Percentiles rank a stretch among this genome's conserved stretches.
These are phyloP conservation scores for Calonectria multiphialidica DNA, from an alignment of 2,329 filamentous ascomycete species.

Conservation along the genomic window DNA sequence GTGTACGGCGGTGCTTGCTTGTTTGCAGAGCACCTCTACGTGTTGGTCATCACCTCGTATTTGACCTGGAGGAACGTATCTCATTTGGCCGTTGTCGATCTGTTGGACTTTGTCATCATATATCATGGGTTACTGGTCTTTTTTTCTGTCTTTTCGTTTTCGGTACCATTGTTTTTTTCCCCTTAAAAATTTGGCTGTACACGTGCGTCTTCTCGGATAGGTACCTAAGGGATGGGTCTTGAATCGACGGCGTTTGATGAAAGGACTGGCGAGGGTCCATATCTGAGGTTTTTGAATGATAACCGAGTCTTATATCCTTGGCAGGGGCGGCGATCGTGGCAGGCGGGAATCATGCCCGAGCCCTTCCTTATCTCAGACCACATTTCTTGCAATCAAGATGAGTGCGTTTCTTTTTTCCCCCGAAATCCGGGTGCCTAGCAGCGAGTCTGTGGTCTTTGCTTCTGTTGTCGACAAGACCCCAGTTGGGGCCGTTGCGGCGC, in stretches of 20 bases:
- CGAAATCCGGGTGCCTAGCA: not conserved
- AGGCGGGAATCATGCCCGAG: not conserved
- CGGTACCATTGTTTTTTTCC: slow-evolving; percentile 6
- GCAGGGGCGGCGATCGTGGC: not conserved
- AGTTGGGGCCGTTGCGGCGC: slow-evolving; percentile 24
- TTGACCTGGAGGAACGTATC: slow-evolving; percentile 6
- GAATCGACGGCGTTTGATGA: slow-evolving; percentile 36
- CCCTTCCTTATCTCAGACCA: not conserved
- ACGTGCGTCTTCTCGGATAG: slow-evolving; percentile 23
- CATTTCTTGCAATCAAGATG: not conserved
- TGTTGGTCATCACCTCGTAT: slow-evolving; percentile 6
- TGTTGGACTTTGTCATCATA: slow-evolving; percentile 37
- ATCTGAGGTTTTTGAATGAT: slow-evolving; percentile 24
- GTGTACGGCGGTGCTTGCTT: not conserved
- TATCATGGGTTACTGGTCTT: slow-evolving; percentile 29
- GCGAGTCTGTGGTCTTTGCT: not conserved
- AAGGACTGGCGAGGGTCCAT: slow-evolving; percentile 19
- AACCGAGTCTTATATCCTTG: slow-evolving; percentile 10
- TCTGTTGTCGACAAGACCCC: not conserved
- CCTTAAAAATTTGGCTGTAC: slow-evolving; percentile 25
- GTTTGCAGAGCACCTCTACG: not conserved
- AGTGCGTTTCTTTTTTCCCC: not conserved
- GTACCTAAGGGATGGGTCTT: slow-evolving; percentile 21
- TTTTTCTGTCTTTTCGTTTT: slow-evolving; percentile 5
- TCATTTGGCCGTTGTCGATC: slow-evolving; percentile 8